Conservation (phyloP, 179 eudicot genomes). For the Drosera spatulata region DNA sequence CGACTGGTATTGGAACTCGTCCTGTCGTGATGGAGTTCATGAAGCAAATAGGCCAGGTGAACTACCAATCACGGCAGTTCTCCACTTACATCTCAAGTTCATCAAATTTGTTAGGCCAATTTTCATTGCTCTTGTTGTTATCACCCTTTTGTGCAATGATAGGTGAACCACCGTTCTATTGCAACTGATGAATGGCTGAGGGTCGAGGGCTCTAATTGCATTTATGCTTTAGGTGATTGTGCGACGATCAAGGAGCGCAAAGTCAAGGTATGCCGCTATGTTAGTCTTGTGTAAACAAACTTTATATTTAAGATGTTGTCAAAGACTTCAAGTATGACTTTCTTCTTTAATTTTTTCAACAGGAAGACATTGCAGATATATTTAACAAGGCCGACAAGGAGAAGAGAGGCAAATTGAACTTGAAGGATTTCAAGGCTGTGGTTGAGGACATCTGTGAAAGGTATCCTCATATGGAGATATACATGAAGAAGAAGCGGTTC, state of each 20-base stretch:
- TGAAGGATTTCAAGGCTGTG: slow-evolving; percentile 45
- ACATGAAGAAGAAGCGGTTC: slow-evolving; percentile 57
- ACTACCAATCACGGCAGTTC: neutral
- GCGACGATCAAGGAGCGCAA: slow-evolving; percentile 67
- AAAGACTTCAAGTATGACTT: neutral
- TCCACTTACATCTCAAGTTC: too few relatives aligned
- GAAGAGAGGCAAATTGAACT: slow-evolving; percentile 32
- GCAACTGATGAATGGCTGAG: slow-evolving; percentile 86
- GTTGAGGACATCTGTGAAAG: slow-evolving; percentile 50
- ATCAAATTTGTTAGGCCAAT: too few relatives aligned
- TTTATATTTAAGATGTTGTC: neutral
- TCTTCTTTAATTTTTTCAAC: slow-evolving; percentile 1
- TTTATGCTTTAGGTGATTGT: slow-evolving; percentile 79
- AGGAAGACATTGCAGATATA: slow-evolving; percentile 63
- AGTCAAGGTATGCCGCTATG: slow-evolving; percentile 37
- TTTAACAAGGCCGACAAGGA: slow-evolving; percentile 67
- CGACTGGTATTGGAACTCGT: slow-evolving; percentile 94
- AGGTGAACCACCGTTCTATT: slow-evolving; percentile 52
- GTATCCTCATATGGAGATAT: slow-evolving; percentile 71
- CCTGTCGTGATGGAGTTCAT: slow-evolving; percentile 83
- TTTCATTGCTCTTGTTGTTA: too few relatives aligned
- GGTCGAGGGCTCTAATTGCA: slow-evolving; percentile 44
- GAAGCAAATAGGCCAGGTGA: slow-evolving; percentile 88
- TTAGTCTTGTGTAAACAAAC: neutral
- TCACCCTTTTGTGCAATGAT: neutral